phyloP scores from a whole-genome alignment of 2,329 filamentous ascomycete species.

The Aspergillus bombycis region DNA sequence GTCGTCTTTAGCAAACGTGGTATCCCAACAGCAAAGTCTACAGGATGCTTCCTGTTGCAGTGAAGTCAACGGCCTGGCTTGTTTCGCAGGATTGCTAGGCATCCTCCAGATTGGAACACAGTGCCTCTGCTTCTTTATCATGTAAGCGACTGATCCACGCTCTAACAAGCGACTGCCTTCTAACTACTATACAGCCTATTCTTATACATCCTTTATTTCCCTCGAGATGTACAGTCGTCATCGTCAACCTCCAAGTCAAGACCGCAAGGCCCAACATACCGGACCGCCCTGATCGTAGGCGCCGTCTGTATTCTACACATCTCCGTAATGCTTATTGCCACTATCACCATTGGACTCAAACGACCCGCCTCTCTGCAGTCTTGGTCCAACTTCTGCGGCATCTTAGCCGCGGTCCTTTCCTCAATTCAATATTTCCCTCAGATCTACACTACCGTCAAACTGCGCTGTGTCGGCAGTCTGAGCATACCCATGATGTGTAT shows the following conservation, averaged over 20 bases:
- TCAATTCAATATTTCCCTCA: slow-evolving; percentile 93
- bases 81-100: slow-evolving; percentile 80
- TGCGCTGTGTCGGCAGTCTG: slow-evolving; percentile 85
- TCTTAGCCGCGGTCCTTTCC: slow-evolving; percentile 77
- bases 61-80: slow-evolving; percentile 78
- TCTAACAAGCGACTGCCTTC: neutral
- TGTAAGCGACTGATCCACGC: slow-evolving; percentile 61
- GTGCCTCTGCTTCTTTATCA: slow-evolving; percentile 88
- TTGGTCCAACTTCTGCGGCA: slow-evolving; percentile 85
- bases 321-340: slow-evolving; percentile 66
- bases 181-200: slow-evolving; percentile 64
- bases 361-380: slow-evolving; percentile 66
- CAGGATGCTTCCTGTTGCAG: slow-evolving; percentile 84
- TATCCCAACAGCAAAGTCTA: slow-evolving; percentile 81
- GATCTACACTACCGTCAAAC: slow-evolving; percentile 84
- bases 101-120: slow-evolving; percentile 90
- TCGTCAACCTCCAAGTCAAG: slow-evolving; percentile 39
- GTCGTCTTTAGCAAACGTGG: slow-evolving; percentile 87
- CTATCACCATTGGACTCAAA: slow-evolving; percentile 67
- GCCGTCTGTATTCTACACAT: slow-evolving; percentile 74
- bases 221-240: slow-evolving; percentile 60
- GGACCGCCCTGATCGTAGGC: slow-evolving; percentile 77
- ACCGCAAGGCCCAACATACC: slow-evolving; percentile 66
- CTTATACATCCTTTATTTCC: slow-evolving; percentile 94
- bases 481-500: slow-evolving; percentile 99